Evolutionary conservation across 73 alveolate species (phyloP), one percentile per base, ranked within the genome.

Genomic region (Tetrahymena borealis): DNA sequence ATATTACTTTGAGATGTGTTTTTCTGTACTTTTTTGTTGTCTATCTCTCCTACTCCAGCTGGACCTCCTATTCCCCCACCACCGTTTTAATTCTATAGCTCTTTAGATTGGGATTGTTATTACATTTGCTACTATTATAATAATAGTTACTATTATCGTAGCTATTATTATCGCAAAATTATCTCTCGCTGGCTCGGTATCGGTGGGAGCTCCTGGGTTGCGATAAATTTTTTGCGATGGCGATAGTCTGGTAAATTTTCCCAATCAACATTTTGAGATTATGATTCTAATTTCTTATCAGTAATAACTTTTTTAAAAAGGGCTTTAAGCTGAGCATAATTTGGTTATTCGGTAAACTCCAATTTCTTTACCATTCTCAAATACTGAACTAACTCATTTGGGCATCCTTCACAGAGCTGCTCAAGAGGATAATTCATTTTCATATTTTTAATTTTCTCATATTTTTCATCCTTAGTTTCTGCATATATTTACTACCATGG

Each of bases 261-360:
- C 85, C 85, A 60, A 28, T 60, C 85, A 60, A 60, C 85, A n/a
- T 60, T 60, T 60, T 60, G 28, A 60, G 85, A 60, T 28, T 60
- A 35, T 4, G 10, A 24, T 60, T 60, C 85, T 60, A 60, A 35
- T 60, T 60, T 60, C 28, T 60, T 60, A n/a, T 60, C 85, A 1
- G 85, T 60, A 16, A 60, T 2, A 20, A 60, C 85, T 28, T 60
- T 60, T 60, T 60, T 60, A 35, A 60, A 60, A n/a, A 60, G 85
- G 11, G 85, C 85, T 60, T 60, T 60, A 24, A 60, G 13, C 0
- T 18, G 4, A 0, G 85, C 85, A 32, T 95, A 94, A 78, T 94
- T 98, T 7, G 99, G 99, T 77, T 97, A 93, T n/a, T 95, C 99
- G 79, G 96, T 98, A 91, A 97, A 97, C 37, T 96, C 91, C 12